These are phyloP conservation scores for Streptanthus diversifolius DNA, from an alignment of 345 rosid species.

Conservation along the genomic window DNA sequence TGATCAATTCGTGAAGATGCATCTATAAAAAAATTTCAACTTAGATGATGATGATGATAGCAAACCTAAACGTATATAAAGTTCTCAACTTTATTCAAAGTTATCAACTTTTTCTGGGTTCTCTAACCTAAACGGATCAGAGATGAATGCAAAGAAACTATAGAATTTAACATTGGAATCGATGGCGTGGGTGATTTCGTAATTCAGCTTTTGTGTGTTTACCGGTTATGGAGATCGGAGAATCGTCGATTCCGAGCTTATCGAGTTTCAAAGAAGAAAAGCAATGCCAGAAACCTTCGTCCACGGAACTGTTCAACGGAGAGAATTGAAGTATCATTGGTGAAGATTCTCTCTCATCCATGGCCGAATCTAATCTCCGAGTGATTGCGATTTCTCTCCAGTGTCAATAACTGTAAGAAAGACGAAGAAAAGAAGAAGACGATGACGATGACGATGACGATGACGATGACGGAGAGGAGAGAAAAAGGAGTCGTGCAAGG, in stretches of 20 bases:
- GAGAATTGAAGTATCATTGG: slow-evolving; percentile 61
- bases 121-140: slow-evolving; percentile 19
- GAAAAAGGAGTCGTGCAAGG: slow-evolving; percentile 33
- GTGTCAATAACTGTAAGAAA: slow-evolving; percentile 5
- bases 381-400: not conserved
- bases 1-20: no score
- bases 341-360: slow-evolving; percentile 28
- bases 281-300: slow-evolving; percentile 94
- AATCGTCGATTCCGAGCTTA: slow-evolving; percentile 82
- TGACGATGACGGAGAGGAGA: not conserved
- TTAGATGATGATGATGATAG: no score
- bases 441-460: slow-evolving; percentile 9
- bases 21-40: no score
- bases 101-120: slow-evolving; percentile 4
- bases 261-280: slow-evolving; percentile 86
- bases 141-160: not conserved
- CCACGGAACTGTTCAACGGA: slow-evolving; percentile 70
- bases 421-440: not conserved
- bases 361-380: slow-evolving; percentile 8
- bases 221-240: slow-evolving; percentile 81
- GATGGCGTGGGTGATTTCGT: not conserved
- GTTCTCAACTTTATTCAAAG: not conserved
- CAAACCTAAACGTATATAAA: not conserved
- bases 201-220: not conserved
- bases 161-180: not conserved